Evolutionary conservation across 352 stramenopile genomes (phyloP).

Genomic region (Globisporangium spinosum): DNA sequence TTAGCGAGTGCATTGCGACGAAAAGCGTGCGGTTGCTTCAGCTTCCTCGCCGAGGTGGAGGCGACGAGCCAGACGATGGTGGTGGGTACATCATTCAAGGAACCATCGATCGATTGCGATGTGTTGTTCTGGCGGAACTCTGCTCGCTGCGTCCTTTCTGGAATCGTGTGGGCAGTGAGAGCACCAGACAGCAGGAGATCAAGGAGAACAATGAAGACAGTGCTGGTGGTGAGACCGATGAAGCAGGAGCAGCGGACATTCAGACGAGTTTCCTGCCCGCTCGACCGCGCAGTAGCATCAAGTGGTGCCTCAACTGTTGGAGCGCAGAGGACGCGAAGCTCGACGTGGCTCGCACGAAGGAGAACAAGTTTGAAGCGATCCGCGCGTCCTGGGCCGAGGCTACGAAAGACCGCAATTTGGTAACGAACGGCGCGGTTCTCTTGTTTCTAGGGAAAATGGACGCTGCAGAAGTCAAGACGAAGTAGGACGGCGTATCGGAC

Average conservation of each 20-base stretch:
- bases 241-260: background rate
- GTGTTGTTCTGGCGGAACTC: constrained; percentile 41
- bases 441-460: constrained; percentile 45
- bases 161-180: constrained; percentile 15
- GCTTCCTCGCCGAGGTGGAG: constrained; percentile 32
- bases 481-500: constrained; percentile 38
- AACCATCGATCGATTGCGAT: constrained; percentile 48
- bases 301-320: constrained; percentile 58
- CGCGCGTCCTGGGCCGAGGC: constrained; percentile 46
- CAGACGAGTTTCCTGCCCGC: constrained; percentile 7
- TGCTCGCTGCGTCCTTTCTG: constrained; percentile 57
- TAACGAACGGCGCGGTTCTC: constrained; percentile 43
- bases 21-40: constrained; percentile 47
- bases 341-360: constrained; percentile 50
- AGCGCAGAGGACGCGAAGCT: constrained; percentile 60
- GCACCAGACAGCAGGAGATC: background rate
- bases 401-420: constrained; percentile 39
- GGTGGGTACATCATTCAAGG: constrained; percentile 60
- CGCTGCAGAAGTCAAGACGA: constrained; percentile 35
- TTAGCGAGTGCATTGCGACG: constrained; percentile 27
- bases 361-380: constrained; percentile 50
- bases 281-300: constrained; percentile 4
- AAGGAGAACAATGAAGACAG: constrained; percentile 13
- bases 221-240: background rate
- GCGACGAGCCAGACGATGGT: constrained; percentile 7